phyloP scores from a whole-genome alignment of 805 yeast species.

The Scheffersomyces ergatensis region DNA sequence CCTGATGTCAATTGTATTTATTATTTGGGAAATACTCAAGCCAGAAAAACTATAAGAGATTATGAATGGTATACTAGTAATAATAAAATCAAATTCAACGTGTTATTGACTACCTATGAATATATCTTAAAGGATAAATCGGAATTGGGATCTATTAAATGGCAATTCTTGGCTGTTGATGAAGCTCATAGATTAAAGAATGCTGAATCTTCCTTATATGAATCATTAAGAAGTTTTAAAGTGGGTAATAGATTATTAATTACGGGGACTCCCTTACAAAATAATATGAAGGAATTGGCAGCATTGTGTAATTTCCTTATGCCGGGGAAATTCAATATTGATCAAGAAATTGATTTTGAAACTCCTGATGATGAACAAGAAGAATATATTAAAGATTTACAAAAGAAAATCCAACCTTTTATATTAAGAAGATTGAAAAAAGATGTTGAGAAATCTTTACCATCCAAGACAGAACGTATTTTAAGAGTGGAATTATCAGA shows the following conservation, averaged over 20 bases:
- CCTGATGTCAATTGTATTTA: constrained; percentile 93
- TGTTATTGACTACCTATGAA: constrained; percentile 93
- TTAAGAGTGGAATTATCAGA: constrained; percentile 93
- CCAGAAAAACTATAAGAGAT: constrained; percentile 79
- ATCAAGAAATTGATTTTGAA: constrained; percentile 94
- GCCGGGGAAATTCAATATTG: constrained; percentile 91
- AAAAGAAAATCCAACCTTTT: constrained; percentile 82
- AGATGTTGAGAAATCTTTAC: constrained; percentile 95
- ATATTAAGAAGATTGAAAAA: constrained; percentile 91
- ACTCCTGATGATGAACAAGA: constrained; percentile 86
- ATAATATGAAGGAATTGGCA: constrained; percentile 91
- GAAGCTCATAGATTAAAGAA: constrained; percentile 97
- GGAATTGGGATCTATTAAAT: constrained; percentile 77
- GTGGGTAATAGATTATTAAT: constrained; percentile 83
- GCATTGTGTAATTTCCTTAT: constrained; percentile 91
- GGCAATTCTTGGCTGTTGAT: constrained; percentile 98
- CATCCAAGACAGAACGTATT: constrained; percentile 93
- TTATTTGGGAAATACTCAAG: constrained; percentile 86
- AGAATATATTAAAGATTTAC: constrained; percentile 80
- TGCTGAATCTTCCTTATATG: constrained; percentile 90
- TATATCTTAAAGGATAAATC: constrained; percentile 86
- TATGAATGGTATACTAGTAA: constrained; percentile 73
- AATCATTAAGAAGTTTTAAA: constrained; percentile 77
- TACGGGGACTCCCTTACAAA: constrained; percentile 98
- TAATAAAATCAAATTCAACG: constrained; percentile 81